Conservation (phyloP, 2,329 filamentous ascomycete genomes). For the Neospermospora avenae region DNA sequence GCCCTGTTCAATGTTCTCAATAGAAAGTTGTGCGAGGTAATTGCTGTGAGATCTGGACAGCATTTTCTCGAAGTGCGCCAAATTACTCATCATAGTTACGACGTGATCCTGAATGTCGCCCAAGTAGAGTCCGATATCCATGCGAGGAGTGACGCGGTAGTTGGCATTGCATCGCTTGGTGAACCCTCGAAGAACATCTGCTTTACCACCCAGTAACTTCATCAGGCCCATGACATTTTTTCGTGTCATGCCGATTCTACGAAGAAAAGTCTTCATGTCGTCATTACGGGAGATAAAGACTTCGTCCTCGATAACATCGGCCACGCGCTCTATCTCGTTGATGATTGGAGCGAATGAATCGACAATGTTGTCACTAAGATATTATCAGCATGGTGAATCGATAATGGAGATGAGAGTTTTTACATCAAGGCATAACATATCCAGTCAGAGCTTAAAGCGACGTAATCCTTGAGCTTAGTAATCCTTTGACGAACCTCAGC, state of each 20-base stretch:
- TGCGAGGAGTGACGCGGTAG: conserved; percentile 89
- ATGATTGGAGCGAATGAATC: conserved; percentile 93
- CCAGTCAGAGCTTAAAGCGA: conserved; percentile 94
- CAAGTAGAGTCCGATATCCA: conserved; percentile 94
- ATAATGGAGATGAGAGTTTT: too few species aligned
- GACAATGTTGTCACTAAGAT: conserved; percentile 82
- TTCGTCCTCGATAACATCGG: conserved; percentile 90
- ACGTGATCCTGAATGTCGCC: conserved; percentile 99
- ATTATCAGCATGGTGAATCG: not conserved
- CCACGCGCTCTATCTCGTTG: conserved; percentile 79
- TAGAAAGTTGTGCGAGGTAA: conserved; percentile 90
- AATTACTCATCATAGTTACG: conserved; percentile 97
- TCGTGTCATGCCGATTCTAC: conserved; percentile 82
- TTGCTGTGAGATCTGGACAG: conserved; percentile 91
- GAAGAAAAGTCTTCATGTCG: conserved; percentile 83
- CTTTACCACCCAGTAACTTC: conserved; percentile 91
- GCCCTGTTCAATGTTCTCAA: conserved; percentile 85
- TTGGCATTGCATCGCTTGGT: conserved; percentile 99
- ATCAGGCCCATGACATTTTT: conserved; percentile 94
- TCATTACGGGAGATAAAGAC: conserved; percentile 90
- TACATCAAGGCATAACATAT: conserved; percentile 98
- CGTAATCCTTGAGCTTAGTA: conserved; percentile 87
- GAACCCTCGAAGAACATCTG: conserved; percentile 96
- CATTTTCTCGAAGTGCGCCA: conserved; percentile 97
- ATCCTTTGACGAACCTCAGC: conserved; percentile 89